phyloP scores from a whole-genome alignment of 2,329 filamentous ascomycete species.

The Beauveria pseudobassiana region DNA sequence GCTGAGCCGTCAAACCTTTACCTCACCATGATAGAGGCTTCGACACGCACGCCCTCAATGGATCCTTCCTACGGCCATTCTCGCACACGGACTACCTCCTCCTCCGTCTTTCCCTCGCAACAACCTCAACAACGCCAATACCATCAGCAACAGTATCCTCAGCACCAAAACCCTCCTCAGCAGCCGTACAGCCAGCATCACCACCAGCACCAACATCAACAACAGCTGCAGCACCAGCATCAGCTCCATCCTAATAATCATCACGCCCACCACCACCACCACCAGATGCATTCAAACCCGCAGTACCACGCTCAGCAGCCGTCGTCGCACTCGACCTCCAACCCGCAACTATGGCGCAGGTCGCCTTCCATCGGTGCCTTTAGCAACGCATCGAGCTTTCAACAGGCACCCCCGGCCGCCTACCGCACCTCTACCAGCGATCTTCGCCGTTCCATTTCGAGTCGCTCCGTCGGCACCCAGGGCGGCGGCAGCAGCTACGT shows the following conservation, averaged over 20 bases:
- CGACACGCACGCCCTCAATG: constrained; percentile 23
- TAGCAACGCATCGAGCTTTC: constrained; percentile 64
- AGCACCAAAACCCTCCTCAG: background rate
- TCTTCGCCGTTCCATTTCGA: constrained; percentile 71
- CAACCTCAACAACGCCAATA: background rate
- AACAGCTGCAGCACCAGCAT: constrained; percentile 7
- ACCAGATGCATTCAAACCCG: constrained; percentile 6
- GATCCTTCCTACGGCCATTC: constrained; percentile 42
- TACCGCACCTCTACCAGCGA: constrained; percentile 49
- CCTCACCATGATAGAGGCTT: constrained; percentile 7
- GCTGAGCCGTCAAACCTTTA: background rate
- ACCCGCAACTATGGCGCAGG: constrained; percentile 39
- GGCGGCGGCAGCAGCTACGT: constrained; percentile 64
- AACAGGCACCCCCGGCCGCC: constrained; percentile 48
- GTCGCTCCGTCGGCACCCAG: constrained; percentile 55
- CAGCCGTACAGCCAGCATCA: background rate
- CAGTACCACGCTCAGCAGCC: constrained; percentile 26
- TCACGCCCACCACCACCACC: background rate
- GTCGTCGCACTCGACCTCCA: constrained; percentile 21
- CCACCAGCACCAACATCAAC: constrained; percentile 17
- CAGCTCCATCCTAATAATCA: constrained; percentile 2
- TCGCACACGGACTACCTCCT: constrained; percentile 49
- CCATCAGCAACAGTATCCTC: background rate
- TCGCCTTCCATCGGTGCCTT: constrained; percentile 61
- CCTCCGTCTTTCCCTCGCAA: constrained; percentile 38